phyloP scores from a whole-genome alignment of 306 rosid genomes.

The Astragalus membranaceus region DNA sequence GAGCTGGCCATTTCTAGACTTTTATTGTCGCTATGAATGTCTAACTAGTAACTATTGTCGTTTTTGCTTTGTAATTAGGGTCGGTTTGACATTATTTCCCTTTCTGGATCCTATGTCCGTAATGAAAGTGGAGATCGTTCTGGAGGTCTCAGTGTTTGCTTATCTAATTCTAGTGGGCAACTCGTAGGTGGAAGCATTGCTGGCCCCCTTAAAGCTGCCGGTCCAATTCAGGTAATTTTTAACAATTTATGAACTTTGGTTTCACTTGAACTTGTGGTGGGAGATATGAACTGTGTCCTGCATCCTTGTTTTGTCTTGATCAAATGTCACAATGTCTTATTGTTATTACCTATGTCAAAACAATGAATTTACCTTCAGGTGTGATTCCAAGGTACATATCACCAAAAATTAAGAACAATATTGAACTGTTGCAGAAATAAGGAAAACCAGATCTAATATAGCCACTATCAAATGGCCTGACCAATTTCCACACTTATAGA shows the following conservation, averaged over 20 bases:
- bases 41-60: conserved; percentile 9
- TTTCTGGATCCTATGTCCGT: conserved; percentile 72
- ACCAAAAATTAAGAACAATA: not conserved
- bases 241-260: not conserved
- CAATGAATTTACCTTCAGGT: not conserved
- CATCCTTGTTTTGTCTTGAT: not conserved
- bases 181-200: conserved; percentile 88
- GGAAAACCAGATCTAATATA: not conserved
- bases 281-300: not conserved
- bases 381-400: not conserved
- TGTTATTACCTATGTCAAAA: not conserved
- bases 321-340: not conserved
- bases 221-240: conserved; percentile 79
- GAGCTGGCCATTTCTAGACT: conserved; percentile 3
- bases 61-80: conserved; percentile 46
- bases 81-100: conserved; percentile 74
- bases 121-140: conserved; percentile 56
- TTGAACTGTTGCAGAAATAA: not conserved
- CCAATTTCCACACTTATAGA: not conserved
- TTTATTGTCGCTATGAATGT: not conserved
- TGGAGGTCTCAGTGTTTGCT: conserved; percentile 85
- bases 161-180: conserved; percentile 67
- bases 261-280: not conserved
- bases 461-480: no score
- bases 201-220: conserved; percentile 80